Evolutionary conservation across 495 filamentous ascomycete species (phyloP).

Genomic region (Lindgomyces ingoldianus): DNA sequence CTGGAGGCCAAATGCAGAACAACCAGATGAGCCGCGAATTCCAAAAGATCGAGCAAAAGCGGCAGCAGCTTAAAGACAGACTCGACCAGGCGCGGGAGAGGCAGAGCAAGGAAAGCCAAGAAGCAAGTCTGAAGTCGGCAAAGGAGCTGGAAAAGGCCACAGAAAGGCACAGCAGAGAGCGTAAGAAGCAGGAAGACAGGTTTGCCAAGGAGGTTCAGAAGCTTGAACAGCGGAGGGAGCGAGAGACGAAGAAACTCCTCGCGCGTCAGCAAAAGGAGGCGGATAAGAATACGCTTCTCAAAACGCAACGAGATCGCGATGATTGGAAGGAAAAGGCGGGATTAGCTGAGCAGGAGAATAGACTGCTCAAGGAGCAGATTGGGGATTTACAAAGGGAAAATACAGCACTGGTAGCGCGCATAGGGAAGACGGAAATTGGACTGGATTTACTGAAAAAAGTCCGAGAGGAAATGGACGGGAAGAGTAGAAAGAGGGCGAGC

Average conservation of each 20-base stretch:
- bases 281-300: slow-evolving; percentile 39
- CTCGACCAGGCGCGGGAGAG: slow-evolving; percentile 54
- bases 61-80: slow-evolving; percentile 69
- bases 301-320: slow-evolving; percentile 43
- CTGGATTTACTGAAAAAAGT: slow-evolving; percentile 42
- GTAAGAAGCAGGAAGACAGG: slow-evolving; percentile 64
- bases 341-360: slow-evolving; percentile 42
- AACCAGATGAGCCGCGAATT: slow-evolving; percentile 68
- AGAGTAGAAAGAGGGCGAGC: slow-evolving; percentile 28
- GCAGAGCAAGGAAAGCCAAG: slow-evolving; percentile 55
- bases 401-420: slow-evolving; percentile 52
- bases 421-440: slow-evolving; percentile 52
- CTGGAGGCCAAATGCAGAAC: slow-evolving; percentile 40
- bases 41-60: slow-evolving; percentile 69
- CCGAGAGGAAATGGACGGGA: slow-evolving; percentile 36
- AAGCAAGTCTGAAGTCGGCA: slow-evolving; percentile 48
- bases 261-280: slow-evolving; percentile 41
- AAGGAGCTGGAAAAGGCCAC: slow-evolving; percentile 52
- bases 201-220: slow-evolving; percentile 63
- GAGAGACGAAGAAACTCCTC: slow-evolving; percentile 44
- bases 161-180: slow-evolving; percentile 61
- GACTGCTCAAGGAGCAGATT: slow-evolving; percentile 43
- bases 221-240: slow-evolving; percentile 58
- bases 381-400: slow-evolving; percentile 50
- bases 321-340: slow-evolving; percentile 42